Percentiles rank a stretch among this genome's conserved stretches.
phyloP scores from a whole-genome alignment of 2,329 filamentous ascomycete species.

The Ramichloridium luteum region DNA sequence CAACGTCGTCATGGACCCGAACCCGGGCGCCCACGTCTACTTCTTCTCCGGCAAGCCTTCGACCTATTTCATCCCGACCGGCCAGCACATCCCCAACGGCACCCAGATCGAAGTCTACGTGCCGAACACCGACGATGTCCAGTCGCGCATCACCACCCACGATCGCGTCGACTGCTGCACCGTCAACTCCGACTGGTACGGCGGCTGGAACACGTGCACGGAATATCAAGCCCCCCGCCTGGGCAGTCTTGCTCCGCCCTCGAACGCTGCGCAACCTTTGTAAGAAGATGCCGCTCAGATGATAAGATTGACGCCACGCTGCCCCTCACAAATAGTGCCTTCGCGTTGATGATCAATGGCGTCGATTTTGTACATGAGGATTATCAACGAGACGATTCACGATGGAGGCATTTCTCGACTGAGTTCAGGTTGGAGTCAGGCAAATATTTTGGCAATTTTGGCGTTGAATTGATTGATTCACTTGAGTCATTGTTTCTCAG shows the following conservation, averaged over 20 bases:
- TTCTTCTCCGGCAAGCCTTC: background rate
- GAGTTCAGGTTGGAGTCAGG: too few relatives aligned
- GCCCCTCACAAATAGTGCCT: too few relatives aligned
- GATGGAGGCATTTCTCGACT: too few relatives aligned
- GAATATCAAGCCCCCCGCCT: background rate
- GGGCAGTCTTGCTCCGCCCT: background rate
- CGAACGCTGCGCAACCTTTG: too few relatives aligned
- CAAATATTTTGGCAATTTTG: conserved; percentile 28
- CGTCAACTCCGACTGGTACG: background rate
- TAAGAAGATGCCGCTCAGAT: too few relatives aligned
- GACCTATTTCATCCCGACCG: background rate
- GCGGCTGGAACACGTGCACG: background rate
- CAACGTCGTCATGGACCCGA: background rate
- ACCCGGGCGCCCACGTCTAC: background rate
- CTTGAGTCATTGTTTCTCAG: too few relatives aligned
- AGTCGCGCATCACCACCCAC: background rate
- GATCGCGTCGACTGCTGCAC: conserved; percentile 1
- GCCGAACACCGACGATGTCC: background rate
- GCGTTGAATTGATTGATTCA: conserved; percentile 27
- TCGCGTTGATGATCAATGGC: too few relatives aligned
- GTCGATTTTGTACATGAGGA: too few relatives aligned
- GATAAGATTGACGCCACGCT: too few relatives aligned
- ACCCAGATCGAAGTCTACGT: background rate
- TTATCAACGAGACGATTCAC: too few relatives aligned
- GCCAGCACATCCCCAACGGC: background rate